These are phyloP conservation scores for Plasmopara halstedii DNA, from an alignment of 352 stramenopile species.

Conservation along the genomic window DNA sequence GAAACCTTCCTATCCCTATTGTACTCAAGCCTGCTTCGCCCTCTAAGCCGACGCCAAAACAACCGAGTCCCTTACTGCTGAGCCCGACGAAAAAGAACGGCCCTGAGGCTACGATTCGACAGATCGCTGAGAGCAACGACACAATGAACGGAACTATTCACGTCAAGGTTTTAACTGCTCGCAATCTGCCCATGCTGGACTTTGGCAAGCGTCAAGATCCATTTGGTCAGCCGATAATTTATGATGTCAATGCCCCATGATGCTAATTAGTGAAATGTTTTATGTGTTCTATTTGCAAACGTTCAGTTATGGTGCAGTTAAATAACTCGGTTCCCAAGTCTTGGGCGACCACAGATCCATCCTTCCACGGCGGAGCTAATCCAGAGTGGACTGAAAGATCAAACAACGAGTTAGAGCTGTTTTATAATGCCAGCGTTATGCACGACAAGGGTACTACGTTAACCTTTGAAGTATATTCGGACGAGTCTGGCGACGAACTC, in stretches of 20 bases:
- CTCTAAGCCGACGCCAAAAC: constrained; percentile 8
- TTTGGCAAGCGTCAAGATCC: constrained; percentile 78
- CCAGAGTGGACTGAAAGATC: constrained; percentile 58
- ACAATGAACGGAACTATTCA: constrained; percentile 64
- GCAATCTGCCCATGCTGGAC: constrained; percentile 64
- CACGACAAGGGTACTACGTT: constrained; percentile 41
- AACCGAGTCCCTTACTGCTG: constrained; percentile 2
- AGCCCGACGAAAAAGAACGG: constrained; percentile 1
- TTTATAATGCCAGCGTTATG: constrained; percentile 45
- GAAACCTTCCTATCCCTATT: constrained; percentile 1
- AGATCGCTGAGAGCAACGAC: constrained; percentile 1
- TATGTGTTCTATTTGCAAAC: neutral
- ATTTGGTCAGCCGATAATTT: constrained; percentile 31
- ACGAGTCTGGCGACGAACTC: constrained; percentile 64
- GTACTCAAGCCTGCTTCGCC: constrained; percentile 5
- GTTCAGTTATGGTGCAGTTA: constrained; percentile 57
- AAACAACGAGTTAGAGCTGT: constrained; percentile 81
- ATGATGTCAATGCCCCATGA: neutral
- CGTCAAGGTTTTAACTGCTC: constrained; percentile 54
- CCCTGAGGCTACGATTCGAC: constrained; percentile 2
- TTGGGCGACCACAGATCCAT: constrained; percentile 58
- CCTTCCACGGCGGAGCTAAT: constrained; percentile 45
- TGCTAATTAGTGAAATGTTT: constrained; percentile 10
- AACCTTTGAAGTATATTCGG: constrained; percentile 63
- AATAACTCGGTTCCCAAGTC: constrained; percentile 54